These are phyloP conservation scores for Perkinsus olseni DNA, from an alignment of 169 alveolate species.

Conservation along the genomic window DNA sequence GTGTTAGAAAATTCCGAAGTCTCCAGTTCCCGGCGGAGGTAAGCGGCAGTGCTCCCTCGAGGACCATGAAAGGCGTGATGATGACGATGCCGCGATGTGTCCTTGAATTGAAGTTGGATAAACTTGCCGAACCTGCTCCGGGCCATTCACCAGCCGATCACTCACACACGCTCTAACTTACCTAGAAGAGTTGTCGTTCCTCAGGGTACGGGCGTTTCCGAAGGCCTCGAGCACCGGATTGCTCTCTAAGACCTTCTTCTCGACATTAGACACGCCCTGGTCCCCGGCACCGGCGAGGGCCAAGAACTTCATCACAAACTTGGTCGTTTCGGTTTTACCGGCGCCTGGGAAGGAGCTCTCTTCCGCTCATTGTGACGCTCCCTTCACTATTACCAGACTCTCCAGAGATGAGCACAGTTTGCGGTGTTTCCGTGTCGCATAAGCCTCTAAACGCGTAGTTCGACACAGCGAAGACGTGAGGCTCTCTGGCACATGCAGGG, in stretches of 20 bases:
- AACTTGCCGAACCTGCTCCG: conserved; percentile 91
- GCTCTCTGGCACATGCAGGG: conserved; percentile 20
- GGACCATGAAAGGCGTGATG: not conserved
- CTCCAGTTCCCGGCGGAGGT: not conserved
- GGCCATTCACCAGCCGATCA: conserved; percentile 55
- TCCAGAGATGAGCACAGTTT: conserved; percentile 93
- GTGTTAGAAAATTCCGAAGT: not conserved
- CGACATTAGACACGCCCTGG: conserved; percentile 23
- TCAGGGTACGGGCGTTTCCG: conserved; percentile 94
- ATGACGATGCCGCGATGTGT: not conserved
- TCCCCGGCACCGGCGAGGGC: conserved; percentile 72
- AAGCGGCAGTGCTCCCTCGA: not conserved
- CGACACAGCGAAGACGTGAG: conserved; percentile 74
- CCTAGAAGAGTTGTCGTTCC: conserved; percentile 83
- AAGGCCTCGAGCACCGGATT: conserved; percentile 98
- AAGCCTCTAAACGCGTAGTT: conserved; percentile 60
- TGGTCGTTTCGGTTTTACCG: conserved; percentile 98
- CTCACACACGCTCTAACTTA: conserved; percentile 47
- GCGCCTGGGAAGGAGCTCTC: conserved; percentile 76
- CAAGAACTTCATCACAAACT: conserved; percentile 86
- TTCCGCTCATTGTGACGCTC: not conserved
- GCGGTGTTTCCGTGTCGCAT: conserved; percentile 57
- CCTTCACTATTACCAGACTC: conserved; percentile 62
- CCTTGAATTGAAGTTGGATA: conserved; percentile 83
- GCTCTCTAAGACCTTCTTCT: conserved; percentile 80